Evolutionary conservation across 1,139 yeast genomes (phyloP).

Genomic region (Debaryomyces subglobosus): DNA sequence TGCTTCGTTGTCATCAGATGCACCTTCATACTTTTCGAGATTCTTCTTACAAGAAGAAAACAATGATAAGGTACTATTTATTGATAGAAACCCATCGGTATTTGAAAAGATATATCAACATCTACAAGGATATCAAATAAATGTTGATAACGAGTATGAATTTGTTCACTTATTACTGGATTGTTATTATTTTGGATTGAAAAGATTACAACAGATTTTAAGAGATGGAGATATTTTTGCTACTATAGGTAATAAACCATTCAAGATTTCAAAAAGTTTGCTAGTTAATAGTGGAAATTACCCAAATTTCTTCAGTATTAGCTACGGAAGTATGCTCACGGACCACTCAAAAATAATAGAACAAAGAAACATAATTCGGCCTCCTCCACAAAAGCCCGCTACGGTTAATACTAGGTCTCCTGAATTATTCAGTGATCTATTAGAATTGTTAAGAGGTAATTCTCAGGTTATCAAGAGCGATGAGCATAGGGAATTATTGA

Average conservation of each 20-base stretch:
- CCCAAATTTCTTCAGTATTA: conserved; percentile 76
- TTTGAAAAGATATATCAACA: conserved; percentile 71
- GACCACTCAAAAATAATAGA: conserved; percentile 48
- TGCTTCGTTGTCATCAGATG: conserved; percentile 82
- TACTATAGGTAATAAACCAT: conserved; percentile 61
- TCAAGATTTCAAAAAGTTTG: conserved; percentile 60
- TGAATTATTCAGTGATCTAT: conserved; percentile 58
- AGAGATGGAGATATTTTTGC: conserved; percentile 59
- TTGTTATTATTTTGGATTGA: conserved; percentile 70
- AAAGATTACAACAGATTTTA: conserved; percentile 55
- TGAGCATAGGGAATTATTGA: conserved; percentile 56
- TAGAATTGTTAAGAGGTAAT: conserved; percentile 61
- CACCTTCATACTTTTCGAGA: conserved; percentile 62
- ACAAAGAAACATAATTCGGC: conserved; percentile 55
- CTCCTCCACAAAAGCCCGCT: conserved; percentile 74
- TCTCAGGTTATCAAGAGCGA: conserved; percentile 49
- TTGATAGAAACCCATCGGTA: conserved; percentile 76
- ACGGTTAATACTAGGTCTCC: conserved; percentile 58
- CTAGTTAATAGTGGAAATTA: conserved; percentile 62
- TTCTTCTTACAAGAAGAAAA: conserved; percentile 44
- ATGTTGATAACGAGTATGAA: conserved; percentile 58
- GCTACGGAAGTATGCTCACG: conserved; percentile 49
- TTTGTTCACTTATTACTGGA: conserved; percentile 71
- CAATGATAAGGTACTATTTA: conserved; percentile 54
- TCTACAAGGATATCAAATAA: conserved; percentile 75